Evolutionary conservation across 1,284 basidiomycete genomes (phyloP), one percentile per base, ranked within the genome.

Genomic region (Athelia sp.): DNA sequence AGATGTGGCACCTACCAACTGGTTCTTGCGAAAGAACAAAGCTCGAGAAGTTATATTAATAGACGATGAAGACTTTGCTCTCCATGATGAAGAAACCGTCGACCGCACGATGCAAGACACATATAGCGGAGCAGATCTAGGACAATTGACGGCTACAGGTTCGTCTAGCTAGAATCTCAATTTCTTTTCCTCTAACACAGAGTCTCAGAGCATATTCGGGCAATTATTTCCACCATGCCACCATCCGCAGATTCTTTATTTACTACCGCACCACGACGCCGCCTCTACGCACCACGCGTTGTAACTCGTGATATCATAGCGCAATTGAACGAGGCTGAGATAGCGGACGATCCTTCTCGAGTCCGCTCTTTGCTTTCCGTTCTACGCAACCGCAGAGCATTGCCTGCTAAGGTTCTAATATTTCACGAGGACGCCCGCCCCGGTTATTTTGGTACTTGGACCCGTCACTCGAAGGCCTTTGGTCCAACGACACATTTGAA

Each of bases 401-500:
- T 90, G 29, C 83, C 83, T 0, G 77, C 79, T 26, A 93, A 92
- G 64, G 76, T 83, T 2, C 69, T 94, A 43, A 82, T 88, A 52
- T 93, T 92, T 63, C 65, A 73, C 19, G 84, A 84, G 52, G 88
- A 93, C 62, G 74, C 76, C 0, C 80, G 91, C 29, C 91, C 91
- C 17, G 90, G 89, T 1, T 94, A 92, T 65, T 85, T 84, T 57
- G 91, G 90, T 22, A 93, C 91, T 15, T 93, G 87, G 86, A 91
- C 90, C 10, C 82, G 84, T 46, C 79, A 73, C 52, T 90, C 88
- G 19, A 72, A 71, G 14, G 65, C 79, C 46, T 79, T 94, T 50
- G 82, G 86, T 2, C 81, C 87, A 8, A 79, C 91, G n/a, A 76
- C 73, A 26, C 90, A 92, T 1, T 82, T 91, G 52, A 13, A 29